A percentile compares a stretch with the other conserved stretches of the same genome.
phyloP scores from a whole-genome alignment of 192 early-diverging fungal species.

The Mortierella claussenii region DNA sequence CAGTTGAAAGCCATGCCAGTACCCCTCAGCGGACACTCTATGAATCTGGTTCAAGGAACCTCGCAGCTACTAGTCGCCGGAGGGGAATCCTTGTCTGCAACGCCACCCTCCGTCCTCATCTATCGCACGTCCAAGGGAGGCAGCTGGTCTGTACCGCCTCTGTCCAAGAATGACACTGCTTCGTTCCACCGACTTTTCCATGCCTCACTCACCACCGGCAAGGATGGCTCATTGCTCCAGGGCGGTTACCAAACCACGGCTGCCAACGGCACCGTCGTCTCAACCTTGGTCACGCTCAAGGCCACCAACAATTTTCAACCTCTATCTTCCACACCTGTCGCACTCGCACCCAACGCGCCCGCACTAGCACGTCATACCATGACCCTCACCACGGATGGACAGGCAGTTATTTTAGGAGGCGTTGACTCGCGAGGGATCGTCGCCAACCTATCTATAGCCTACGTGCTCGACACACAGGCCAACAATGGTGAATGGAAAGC shows the following conservation, averaged over 20 bases:
- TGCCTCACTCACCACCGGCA: slow-evolving; percentile 36
- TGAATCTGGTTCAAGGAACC: slow-evolving; percentile 20
- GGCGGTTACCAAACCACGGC: slow-evolving; percentile 29
- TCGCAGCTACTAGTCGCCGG: slow-evolving; percentile 25
- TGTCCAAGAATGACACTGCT: slow-evolving; percentile 28
- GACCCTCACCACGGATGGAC: slow-evolving; percentile 41
- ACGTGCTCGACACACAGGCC: slow-evolving; percentile 37
- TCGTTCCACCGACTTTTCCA: slow-evolving; percentile 39
- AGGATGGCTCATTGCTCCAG: slow-evolving; percentile 36
- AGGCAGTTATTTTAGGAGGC: slow-evolving; percentile 34
- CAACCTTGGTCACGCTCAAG: slow-evolving; percentile 29
- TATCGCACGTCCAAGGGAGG: slow-evolving; percentile 5
- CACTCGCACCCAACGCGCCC: slow-evolving; percentile 22
- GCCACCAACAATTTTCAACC: slow-evolving; percentile 25
- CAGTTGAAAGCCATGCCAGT: not conserved
- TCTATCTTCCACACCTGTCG: slow-evolving; percentile 15
- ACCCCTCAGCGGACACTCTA: slow-evolving; percentile 30
- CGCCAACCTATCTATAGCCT: slow-evolving; percentile 28
- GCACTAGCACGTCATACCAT: slow-evolving; percentile 47
- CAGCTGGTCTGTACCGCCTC: slow-evolving; percentile 34
- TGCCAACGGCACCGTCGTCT: slow-evolving; percentile 27
- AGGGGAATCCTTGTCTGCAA: slow-evolving; percentile 22
- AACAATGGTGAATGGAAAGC: slow-evolving; percentile 18
- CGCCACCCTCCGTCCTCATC: slow-evolving; percentile 8
- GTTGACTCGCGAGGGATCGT: slow-evolving; percentile 21